Base-by-base conservation (phyloP, 257 asterid genomes). In the Mentha longifolia region DNA sequence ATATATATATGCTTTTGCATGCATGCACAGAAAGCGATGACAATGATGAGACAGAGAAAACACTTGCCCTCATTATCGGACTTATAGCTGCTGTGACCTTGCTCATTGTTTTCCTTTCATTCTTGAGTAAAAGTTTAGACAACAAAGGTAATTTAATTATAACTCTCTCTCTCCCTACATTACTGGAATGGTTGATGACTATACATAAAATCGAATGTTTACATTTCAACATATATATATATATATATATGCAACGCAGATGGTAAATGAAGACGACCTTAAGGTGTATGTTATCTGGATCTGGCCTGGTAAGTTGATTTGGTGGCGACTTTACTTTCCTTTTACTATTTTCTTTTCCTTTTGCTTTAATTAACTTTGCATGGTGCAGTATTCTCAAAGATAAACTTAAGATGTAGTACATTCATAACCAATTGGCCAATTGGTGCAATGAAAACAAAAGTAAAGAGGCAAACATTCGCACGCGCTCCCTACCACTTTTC, bases 61-160 rank as follows among this genome's bases (percentile, higher is more conserved):
- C 70, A 45, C 70, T 64, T 64, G 70, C 70, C 17, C 57, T 64
- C 15, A 43, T 64, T 3, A 64, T 64, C 14, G 70, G 70, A 43
- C 15, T 45, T 1, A 64, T 64, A 64, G 70, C 70, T 15, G 70
- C n/a, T 25, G 70, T 64, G 1, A 64, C 70, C 14, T 22, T 64
- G 57, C 70, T 64, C 43, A 14, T 64, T 64, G 14, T 64, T 45
- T 64, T 64, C 69, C 4, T 64, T 39, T 64, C 70, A 7, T 64
- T 22, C 56, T 45, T 45, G 41, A 46, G 13, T 46, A 64, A 45
- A 64, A 25, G 39, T 64, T 22, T 8, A 13, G 15, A 25, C 25
- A 28, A 6, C 0, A 33, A 64, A 43, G 70, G 70, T 64, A 64
- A 11, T 3, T 61, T 10, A 17, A 33, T 39, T 56, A 9, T 12